Conservation (phyloP, 176 grass and related monocot species). For the Elymus sibiricus region DNA sequence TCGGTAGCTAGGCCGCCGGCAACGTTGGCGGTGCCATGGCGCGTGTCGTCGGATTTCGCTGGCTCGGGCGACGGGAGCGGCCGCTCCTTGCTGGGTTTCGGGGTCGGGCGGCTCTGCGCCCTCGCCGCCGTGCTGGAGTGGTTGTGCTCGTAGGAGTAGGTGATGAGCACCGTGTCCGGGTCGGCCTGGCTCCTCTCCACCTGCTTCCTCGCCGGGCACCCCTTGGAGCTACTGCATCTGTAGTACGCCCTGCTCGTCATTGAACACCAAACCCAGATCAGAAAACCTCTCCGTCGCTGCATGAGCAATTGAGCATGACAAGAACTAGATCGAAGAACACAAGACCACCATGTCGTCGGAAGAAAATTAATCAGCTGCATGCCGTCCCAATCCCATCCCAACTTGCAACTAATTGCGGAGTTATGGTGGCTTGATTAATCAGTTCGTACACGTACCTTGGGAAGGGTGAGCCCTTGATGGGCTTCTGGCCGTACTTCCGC, state of each 20-base stretch:
- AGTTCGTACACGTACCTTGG: constrained; percentile 43
- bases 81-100: constrained; percentile 14
- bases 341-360: background rate
- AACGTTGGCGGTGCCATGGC: background rate
- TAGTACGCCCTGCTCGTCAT: constrained; percentile 64
- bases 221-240: constrained; percentile 84
- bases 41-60: constrained; percentile 8
- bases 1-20: background rate
- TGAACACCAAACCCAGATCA: constrained; percentile 11
- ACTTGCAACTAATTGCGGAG: background rate
- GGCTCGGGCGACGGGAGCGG: constrained; percentile 1
- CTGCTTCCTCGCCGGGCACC: constrained; percentile 95
- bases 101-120: constrained; percentile 30
- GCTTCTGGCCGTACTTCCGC: constrained; percentile 97
- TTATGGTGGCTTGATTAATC: background rate
- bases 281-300: background rate
- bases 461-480: constrained; percentile 92
- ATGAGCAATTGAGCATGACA: background rate
- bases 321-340: background rate
- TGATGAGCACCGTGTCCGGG: constrained; percentile 66
- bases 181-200: constrained; percentile 62
- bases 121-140: constrained; percentile 43
- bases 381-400: background rate
- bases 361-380: background rate
- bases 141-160: constrained; percentile 94